These are phyloP conservation scores for Hortaea sp. DNA, from an alignment of 2,329 filamentous ascomycete genomes.

Conservation along the genomic window DNA sequence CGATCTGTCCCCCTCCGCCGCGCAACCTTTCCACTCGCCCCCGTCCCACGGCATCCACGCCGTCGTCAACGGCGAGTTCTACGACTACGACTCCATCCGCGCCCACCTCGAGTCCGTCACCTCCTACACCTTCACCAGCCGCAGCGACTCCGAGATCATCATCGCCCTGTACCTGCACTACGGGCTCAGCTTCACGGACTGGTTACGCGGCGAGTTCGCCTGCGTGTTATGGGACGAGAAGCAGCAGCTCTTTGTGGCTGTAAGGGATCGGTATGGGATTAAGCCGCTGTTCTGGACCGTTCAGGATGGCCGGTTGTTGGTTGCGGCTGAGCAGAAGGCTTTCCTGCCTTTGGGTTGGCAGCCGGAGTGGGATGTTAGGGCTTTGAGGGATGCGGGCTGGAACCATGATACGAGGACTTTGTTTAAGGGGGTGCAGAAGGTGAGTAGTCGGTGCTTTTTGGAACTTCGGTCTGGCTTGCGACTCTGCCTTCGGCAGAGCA, in stretches of 20 bases:
- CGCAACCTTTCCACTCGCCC: conserved; percentile 32
- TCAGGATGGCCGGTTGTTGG: conserved; percentile 29
- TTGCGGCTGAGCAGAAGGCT: conserved; percentile 48
- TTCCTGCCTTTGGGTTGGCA: conserved; percentile 40
- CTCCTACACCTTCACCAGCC: conserved; percentile 36
- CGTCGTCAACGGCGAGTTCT: conserved; percentile 53
- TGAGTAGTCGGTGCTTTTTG: conserved; percentile 10
- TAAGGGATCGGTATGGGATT: conserved; percentile 46
- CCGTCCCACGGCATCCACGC: conserved; percentile 37
- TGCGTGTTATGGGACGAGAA: conserved; percentile 42
- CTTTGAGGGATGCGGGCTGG: conserved; percentile 36
- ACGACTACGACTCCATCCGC: conserved; percentile 41
- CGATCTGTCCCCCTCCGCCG: conserved; percentile 38
- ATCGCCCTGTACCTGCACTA: conserved; percentile 43
- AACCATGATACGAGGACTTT: conserved; percentile 37
- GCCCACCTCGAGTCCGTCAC: conserved; percentile 22
- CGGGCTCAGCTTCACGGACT: conserved; percentile 35
- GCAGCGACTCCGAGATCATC: conserved; percentile 44
- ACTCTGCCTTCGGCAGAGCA: no score
- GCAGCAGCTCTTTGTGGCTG: conserved; percentile 35
- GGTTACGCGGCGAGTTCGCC: conserved; percentile 47
- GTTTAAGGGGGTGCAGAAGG: conserved; percentile 40
- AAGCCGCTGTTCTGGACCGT: conserved; percentile 47
- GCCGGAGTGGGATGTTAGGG: conserved; percentile 43
- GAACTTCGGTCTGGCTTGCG: background rate